Percentiles rank a stretch among this genome's conserved stretches.
Conservation (phyloP, 257 asterid genomes). For the Plantago major region DNA sequence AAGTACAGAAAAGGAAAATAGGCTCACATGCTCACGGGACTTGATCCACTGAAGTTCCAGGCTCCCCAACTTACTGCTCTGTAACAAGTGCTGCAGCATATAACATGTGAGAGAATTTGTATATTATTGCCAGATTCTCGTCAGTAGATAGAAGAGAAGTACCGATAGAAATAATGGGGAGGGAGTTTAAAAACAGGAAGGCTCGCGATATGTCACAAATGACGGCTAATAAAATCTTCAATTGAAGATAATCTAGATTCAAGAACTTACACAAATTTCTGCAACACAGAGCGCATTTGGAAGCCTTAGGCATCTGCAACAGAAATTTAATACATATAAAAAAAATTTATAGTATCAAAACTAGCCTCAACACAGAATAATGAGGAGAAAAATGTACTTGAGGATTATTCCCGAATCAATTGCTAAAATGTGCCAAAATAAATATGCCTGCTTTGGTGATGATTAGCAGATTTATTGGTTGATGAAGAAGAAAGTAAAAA, state of each 20-base stretch:
- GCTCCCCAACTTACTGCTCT: conserved; percentile 52
- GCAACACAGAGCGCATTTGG: conserved; percentile 66
- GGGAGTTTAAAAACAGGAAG: background rate
- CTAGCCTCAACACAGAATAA: background rate
- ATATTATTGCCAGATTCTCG: conserved; percentile 6
- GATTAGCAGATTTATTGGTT: background rate
- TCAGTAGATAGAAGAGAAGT: background rate
- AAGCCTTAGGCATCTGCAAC: conserved; percentile 73
- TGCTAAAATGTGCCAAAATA: conserved; percentile 12
- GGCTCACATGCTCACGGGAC: conserved; percentile 72
- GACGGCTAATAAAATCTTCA: conserved; percentile 13
- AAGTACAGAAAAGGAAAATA: conserved; percentile 12
- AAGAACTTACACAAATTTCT: conserved; percentile 86
- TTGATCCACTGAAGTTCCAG: conserved; percentile 90
- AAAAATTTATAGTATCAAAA: background rate
- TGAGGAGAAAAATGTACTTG: background rate
- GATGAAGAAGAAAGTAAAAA: conserved; percentile 4
- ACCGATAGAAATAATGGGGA: background rate
- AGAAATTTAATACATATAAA: conserved; percentile 23
- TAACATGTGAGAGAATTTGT: conserved; percentile 5
- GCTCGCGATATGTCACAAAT: background rate
- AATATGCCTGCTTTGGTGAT: conserved; percentile 8
- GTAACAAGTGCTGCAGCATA: conserved; percentile 64
- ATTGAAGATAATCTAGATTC: conserved; percentile 8
- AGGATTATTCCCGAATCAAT: conserved; percentile 1